Base-by-base conservation (phyloP, 2,329 filamentous ascomycete genomes). In the Colletotrichum sp. region DNA sequence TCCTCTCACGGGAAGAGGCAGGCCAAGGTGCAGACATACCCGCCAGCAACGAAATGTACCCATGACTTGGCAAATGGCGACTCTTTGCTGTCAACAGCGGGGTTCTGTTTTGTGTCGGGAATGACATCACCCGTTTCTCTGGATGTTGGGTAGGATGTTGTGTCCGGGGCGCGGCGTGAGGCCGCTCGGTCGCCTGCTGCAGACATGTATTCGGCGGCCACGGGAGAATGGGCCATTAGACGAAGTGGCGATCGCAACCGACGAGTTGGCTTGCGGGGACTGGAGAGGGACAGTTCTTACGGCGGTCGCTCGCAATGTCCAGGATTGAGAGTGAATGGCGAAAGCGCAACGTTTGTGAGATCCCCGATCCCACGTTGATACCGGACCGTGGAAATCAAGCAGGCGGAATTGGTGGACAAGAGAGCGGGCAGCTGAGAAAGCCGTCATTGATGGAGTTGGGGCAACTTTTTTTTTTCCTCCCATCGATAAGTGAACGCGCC, bases 11-110 rank as follows among this genome's bases (percentile, higher is more conserved):
- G 16, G 64, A 74, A 63, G 75, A 72, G 76, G 75, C 52, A 62
- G 78, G 39, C 75, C 64, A 30, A 36, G 44, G 36, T 61, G 15
- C 59, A 29, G 8, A 87, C 91, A 81, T 90, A 98, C 95, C 93
- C 96, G 89, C 96, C 96, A 71, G 96, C 96, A 75, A 98, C 91
- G 82, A 98, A 93, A 88, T 98, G 96, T 77, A 96, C 95, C 94
- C 95, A 98, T 84, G 95, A 96, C 85, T 96, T 96, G 22, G 93
- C 89, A 80, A 91, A 90, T 3, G 90, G 89, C 49, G 88, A 84
- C 19, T 84, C 82, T 78, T 88, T 86, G 70, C 83, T 79, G 65
- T 27, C 67, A 68, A 73, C 78, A 55, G 55, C 75, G 67, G 64
- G 80, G 73, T 77, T 83, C 78, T 71, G 77, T 22, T 79, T 78